Evolutionary conservation across 2,329 filamentous ascomycete species (phyloP).

Genomic region (Pseudodiploospora longispora): DNA sequence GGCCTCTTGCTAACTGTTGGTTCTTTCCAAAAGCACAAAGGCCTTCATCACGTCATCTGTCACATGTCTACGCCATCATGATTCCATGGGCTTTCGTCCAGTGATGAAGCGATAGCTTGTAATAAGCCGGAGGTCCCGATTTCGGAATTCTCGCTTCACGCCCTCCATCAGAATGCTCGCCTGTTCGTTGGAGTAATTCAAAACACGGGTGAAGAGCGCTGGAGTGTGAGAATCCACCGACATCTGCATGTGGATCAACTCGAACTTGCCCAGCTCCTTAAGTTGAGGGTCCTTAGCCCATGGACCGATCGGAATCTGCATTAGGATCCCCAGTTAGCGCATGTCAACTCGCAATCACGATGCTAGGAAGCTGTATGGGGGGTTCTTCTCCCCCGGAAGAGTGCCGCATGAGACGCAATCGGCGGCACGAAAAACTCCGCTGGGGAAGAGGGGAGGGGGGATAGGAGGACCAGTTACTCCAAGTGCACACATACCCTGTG

Average conservation of each 20-base stretch:
- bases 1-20: too few species aligned
- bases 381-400: too few species aligned
- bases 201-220: conserved; percentile 30
- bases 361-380: neutral
- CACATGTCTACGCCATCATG: too few species aligned
- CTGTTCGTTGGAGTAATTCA: conserved; percentile 31
- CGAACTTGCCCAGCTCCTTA: conserved; percentile 29
- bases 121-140: conserved; percentile 24
- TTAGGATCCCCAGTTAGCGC: neutral
- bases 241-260: conserved; percentile 34
- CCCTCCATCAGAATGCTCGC: conserved; percentile 34
- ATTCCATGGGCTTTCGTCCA: conserved; percentile 16
- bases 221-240: conserved; percentile 33
- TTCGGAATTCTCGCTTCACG: conserved; percentile 29
- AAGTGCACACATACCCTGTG: conserved; percentile 15
- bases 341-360: neutral
- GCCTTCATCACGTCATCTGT: too few species aligned
- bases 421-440: too few species aligned
- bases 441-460: too few species aligned
- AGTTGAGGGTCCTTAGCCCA: conserved; percentile 29
- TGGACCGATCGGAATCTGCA: conserved; percentile 29
- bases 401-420: too few species aligned
- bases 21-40: too few species aligned
- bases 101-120: conserved; percentile 26
- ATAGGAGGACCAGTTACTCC: too few species aligned